Base-by-base conservation (phyloP, 176 grass and related monocot species). In the Luzula sylvatica region DNA sequence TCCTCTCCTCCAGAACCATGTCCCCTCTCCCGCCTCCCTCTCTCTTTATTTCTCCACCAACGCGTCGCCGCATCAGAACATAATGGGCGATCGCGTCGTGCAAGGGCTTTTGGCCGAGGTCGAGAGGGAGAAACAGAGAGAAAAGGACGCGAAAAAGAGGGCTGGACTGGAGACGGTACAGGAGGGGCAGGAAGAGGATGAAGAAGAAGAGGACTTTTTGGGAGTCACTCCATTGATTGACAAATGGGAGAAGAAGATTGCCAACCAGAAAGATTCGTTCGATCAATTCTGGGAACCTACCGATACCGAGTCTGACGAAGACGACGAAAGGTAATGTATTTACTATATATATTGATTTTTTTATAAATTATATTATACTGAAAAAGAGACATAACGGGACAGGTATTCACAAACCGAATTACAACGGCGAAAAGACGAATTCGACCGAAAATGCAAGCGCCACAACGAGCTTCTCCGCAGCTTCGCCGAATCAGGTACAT, bases 311-410 rank as follows among this genome's bases (percentile, higher is more conserved):
- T 82, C 67, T 52, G 90, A 89, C 15, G 80, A 82, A 16, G 83
- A 96, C 16, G 90, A 89, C 74, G 84, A 96, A 50, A 75, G 90
- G 38, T 96, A 72, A 76, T 65, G 58, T n/a, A n/a, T n/a, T n/a
- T n/a, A n/a, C n/a, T n/a, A n/a, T n/a, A n/a, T n/a, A n/a, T n/a
- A n/a, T n/a, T n/a, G n/a, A n/a, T n/a, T n/a, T n/a, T n/a, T n/a
- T n/a, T n/a, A n/a, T n/a, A n/a, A n/a, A n/a, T n/a, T n/a, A 25
- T 2, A 24, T 32, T 42, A 8, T 22, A 42, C 9, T 11, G 24
- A 23, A 46, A 20, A 46, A 47, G 46, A 63, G n/a, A 46, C 12
- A 3, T 7, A 42, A 3, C 14, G 26, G 17, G 23, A 14, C 40
- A 63, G 58, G 58, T 30, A 18, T 20, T 30, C 58, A 20, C n/a